phyloP scores from a whole-genome alignment of 1,284 basidiomycete genomes.

The Lentinula novae-zelandiae region DNA sequence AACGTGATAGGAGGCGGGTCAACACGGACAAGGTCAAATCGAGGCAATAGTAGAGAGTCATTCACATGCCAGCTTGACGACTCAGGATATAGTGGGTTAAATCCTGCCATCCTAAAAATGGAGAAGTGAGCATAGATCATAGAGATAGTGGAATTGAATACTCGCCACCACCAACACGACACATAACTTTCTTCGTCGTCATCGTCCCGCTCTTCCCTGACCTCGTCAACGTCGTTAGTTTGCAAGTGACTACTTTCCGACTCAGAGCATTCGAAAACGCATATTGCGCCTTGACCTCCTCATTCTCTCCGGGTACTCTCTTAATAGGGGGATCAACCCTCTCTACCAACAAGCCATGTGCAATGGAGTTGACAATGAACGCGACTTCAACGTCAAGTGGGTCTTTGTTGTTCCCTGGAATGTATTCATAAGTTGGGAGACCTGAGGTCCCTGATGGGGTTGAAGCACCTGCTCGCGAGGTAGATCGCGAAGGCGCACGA shows the following conservation, averaged over 20 bases:
- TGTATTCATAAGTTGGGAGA: constrained; percentile 57
- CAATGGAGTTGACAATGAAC: constrained; percentile 67
- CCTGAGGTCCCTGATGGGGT: constrained; percentile 48
- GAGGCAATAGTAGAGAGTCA: neutral
- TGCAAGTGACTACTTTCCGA: constrained; percentile 74
- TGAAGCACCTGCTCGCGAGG: constrained; percentile 57
- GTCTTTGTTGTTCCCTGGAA: constrained; percentile 68
- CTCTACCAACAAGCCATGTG: constrained; percentile 72
- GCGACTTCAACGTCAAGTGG: constrained; percentile 82
- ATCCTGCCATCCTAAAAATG: constrained; percentile 75
- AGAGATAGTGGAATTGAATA: constrained; percentile 15
- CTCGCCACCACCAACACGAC: constrained; percentile 78
- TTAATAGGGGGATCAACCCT: constrained; percentile 76
- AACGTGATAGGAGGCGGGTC: neutral
- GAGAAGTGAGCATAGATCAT: constrained; percentile 11
- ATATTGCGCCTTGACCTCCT: constrained; percentile 82
- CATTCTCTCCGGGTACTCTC: constrained; percentile 62
- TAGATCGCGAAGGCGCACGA: constrained; percentile 60
- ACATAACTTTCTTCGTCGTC: constrained; percentile 80
- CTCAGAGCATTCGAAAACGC: constrained; percentile 69
- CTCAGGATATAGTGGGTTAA: constrained; percentile 76
- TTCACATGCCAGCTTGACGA: constrained; percentile 55
- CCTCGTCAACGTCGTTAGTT: constrained; percentile 73
- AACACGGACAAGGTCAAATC: neutral
- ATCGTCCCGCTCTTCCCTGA: constrained; percentile 39